phyloP scores from a whole-genome alignment of 331 rosid species.

The Cydonia oblonga region DNA sequence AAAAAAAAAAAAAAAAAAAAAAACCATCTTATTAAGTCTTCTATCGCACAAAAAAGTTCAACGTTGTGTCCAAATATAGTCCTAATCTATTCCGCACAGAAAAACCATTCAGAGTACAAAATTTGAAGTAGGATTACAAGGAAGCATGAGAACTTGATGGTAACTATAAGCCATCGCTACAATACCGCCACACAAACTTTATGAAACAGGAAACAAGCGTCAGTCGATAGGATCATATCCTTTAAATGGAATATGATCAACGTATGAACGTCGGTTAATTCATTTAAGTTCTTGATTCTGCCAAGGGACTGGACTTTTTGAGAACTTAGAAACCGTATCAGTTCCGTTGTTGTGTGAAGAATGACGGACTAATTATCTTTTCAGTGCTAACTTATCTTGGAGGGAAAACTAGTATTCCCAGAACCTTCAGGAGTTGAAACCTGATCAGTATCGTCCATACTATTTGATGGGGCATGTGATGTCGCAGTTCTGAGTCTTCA shows the following conservation, averaged over 20 bases:
- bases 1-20: too few species aligned
- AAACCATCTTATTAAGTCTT: not conserved
- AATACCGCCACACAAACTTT: not conserved
- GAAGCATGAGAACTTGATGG: not conserved
- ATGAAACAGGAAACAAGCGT: not conserved
- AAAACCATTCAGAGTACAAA: not conserved
- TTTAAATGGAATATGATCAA: not conserved
- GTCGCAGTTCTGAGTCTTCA: not conserved
- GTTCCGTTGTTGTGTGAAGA: not conserved
- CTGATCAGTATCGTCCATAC: not conserved
- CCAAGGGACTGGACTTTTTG: too few species aligned
- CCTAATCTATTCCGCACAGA: not conserved
- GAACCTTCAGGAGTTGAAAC: constrained; percentile 9
- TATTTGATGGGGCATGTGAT: not conserved
- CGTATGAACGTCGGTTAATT: not conserved
- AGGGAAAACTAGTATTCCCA: constrained; percentile 7
- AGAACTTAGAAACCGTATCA: too few species aligned
- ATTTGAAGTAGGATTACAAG: not conserved
- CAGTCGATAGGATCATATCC: not conserved
- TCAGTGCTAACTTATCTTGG: not conserved
- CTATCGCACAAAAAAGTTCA: not conserved
- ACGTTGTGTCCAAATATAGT: not conserved
- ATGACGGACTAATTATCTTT: not conserved
- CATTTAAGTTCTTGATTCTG: not conserved
- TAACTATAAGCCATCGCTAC: not conserved